Evolutionary conservation across 192 early-diverging fungal species (phyloP).

Genomic region (Geosiphon pyriformis): DNA sequence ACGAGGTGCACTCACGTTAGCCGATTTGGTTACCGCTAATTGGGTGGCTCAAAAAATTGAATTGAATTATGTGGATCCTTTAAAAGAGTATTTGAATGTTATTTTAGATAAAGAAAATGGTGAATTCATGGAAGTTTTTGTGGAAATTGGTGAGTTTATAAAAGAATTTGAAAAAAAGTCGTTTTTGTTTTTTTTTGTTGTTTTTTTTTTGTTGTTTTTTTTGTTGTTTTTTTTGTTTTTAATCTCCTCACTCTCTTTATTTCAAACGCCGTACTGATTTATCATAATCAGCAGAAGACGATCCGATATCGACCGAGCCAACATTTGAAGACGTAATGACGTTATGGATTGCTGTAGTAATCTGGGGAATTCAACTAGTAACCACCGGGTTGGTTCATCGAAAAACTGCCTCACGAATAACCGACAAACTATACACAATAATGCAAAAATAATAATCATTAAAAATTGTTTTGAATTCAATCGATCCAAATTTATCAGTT

Average conservation of each 20-base stretch:
- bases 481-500: no score
- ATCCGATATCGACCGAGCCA: neutral
- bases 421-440: conserved; percentile 3
- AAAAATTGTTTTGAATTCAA: no score
- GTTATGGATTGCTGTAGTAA: conserved; percentile 12
- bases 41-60: neutral
- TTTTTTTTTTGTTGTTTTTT: no score
- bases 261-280: no score
- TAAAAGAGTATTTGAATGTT: conserved; percentile 19
- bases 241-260: no score
- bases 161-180: neutral
- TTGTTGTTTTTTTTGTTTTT: no score
- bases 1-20: neutral
- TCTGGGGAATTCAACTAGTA: conserved; percentile 5
- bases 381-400: neutral
- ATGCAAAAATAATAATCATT: neutral
- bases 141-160: neutral
- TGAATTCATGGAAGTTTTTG: conserved; percentile 8
- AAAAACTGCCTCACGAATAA: conserved; percentile 2
- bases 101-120: conserved; percentile 1
- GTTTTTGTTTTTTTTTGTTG: neutral
- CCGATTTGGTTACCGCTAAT: neutral
- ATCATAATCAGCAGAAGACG: neutral
- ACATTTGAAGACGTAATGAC: conserved; percentile 20
- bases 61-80: conserved; percentile 17